Base-by-base conservation (phyloP, 2,329 filamentous ascomycete genomes). In the Didymosphaeria variabile region DNA sequence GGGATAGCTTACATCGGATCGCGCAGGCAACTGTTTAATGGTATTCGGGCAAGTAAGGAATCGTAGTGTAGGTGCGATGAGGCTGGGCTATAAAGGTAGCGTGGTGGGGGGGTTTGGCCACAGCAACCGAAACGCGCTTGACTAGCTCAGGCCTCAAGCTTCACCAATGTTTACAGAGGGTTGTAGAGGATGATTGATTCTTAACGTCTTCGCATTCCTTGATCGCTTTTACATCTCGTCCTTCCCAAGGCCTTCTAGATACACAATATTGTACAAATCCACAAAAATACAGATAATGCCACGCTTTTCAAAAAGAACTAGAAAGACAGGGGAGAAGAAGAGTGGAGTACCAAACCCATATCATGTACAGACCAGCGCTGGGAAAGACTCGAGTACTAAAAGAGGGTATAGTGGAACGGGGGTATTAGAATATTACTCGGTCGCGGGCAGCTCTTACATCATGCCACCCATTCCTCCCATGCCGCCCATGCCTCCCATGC, bases 401-500 rank as follows among this genome's bases (percentile, higher is more conserved):
- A 72, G 68, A 68, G 71, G 72, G 68, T 73, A 75, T 75, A 76
- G 65, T 66, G 62, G 66, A 73, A 64, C 57, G 64, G 58, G 67
- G 68, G 68, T 70, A 69, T 73, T 66, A 70, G 66, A 68, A 69
- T 58, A 70, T 72, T 65, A 65, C 65, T 64, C 73, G 61, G 61
- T 66, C 46, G 50, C 55, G 53, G 55, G 31, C 40, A 31, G 62
- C 62, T 49, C 26, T 6, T 38, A 87, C 53, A 73, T 72, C 89
- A 92, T 92, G 69, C 87, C 88, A 65, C 87, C 88, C 72, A 75
- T 73, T 42, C 63, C 65, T 51, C 88, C 88, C 83, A 86, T 86
- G 61, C 85, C 85, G 42, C 84, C 85, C 85, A 90, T 90, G 66
- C 87, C 87, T 54, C 86, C 85, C 63, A 79, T 81, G 58, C 72